These are phyloP conservation scores for Carex arenaria DNA, from an alignment of 202 grass and related monocot genomes.

Conservation along the genomic window DNA sequence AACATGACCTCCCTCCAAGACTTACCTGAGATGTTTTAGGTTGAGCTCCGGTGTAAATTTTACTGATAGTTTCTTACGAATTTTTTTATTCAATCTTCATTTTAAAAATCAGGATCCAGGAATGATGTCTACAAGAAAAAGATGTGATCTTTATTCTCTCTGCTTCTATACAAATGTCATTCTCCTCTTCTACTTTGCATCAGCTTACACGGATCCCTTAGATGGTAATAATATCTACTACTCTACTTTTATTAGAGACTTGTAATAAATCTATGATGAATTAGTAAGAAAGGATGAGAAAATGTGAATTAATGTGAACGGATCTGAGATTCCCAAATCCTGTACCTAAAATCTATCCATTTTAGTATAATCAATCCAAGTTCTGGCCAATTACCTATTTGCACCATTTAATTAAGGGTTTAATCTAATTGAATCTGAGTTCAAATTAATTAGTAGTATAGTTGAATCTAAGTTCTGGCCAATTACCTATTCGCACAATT, in stretches of 20 bases:
- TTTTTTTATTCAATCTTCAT: not conserved
- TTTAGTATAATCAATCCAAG: not conserved
- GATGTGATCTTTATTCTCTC: conserved; percentile 11
- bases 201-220: conserved; percentile 47
- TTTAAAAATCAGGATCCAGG: not conserved
- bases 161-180: conserved; percentile 32
- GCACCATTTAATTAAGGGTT: not conserved
- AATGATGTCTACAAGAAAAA: conserved; percentile 4
- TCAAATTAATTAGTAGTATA: too few species aligned
- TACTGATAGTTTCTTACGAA: not conserved
- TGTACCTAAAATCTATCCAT: not conserved
- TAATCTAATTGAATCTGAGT: too few species aligned
- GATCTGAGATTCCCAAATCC: not conserved
- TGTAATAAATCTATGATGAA: not conserved
- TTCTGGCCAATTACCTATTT: not conserved
- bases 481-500: too few species aligned
- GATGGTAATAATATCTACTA: conserved; percentile 36
- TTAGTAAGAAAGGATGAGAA: too few species aligned
- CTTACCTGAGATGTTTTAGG: not conserved
- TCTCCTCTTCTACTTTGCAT: conserved; percentile 26
- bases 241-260: conserved; percentile 2
- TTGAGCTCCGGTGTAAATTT: conserved; percentile 4
- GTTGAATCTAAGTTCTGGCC: too few species aligned
- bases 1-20: too few species aligned
- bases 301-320: not conserved